phyloP scores from a whole-genome alignment of 106 monocot species.

The Gastrodia elata region DNA sequence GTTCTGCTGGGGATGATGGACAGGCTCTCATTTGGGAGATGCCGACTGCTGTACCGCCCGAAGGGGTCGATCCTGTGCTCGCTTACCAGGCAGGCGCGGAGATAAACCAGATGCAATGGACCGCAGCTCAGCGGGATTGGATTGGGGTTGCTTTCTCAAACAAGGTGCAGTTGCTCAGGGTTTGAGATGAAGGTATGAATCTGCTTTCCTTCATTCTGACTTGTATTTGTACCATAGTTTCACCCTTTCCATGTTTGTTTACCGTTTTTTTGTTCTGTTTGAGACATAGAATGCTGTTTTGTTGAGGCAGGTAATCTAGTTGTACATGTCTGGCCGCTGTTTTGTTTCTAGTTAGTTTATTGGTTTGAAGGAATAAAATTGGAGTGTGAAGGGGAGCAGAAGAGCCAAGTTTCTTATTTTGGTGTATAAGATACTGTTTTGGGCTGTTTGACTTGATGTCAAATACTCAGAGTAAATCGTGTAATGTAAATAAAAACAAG shows the following conservation, averaged over 20 bases:
- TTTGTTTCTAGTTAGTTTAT: not conserved
- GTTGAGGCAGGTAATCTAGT: not conserved
- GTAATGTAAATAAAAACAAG: too few species aligned
- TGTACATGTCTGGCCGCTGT: not conserved
- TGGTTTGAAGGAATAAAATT: not conserved
- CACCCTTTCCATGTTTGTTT: not conserved
- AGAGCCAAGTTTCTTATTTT: not conserved
- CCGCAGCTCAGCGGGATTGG: constrained; percentile 9
- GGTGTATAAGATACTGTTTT: not conserved
- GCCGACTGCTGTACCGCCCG: constrained; percentile 8
- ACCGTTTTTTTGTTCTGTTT: not conserved
- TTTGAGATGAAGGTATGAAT: constrained; percentile 2
- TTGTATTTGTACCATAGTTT: not conserved
- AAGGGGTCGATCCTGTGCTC: constrained; percentile 11
- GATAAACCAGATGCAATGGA: constrained; percentile 17
- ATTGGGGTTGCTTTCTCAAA: constrained; percentile 10
- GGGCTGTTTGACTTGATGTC: too few species aligned
- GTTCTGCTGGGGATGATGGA: constrained; percentile 66
- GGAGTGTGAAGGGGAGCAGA: not conserved
- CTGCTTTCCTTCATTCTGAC: not conserved
- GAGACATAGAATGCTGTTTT: not conserved
- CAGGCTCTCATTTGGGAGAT: constrained; percentile 72
- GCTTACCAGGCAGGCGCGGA: constrained; percentile 4
- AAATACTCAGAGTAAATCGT: too few species aligned
- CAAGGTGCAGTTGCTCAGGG: constrained; percentile 13